Evolutionary conservation across 116 monocot genomes (phyloP), one percentile per base, ranked within the genome.

Genomic region (Iris pallida): DNA sequence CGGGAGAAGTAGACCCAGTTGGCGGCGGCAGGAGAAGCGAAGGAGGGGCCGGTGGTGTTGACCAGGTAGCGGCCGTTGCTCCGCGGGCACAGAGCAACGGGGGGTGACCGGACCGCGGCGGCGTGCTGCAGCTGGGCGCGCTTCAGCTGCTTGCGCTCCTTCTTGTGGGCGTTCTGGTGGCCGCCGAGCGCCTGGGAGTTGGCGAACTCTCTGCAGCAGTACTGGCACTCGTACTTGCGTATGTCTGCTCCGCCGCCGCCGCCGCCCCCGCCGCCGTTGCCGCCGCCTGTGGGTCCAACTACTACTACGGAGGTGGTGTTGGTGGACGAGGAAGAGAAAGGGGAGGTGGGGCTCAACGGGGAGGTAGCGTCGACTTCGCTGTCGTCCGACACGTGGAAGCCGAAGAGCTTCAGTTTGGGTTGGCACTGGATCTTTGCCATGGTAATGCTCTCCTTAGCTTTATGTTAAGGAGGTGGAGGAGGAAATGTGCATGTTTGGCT

Each of bases 151-250:
- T 85, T 80, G 14, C 80, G 72, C 74, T 94, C 94, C 73, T 90
- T 94, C 85, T 94, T 94, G 85, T 94, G 94, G 1, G 94, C 94
- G 90, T 94, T 94, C 85, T 94, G 94, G 87, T 94, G 94, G 16
- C 94, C 94, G 54, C 94, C 94, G 20, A 94, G 75, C 3, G 94
- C 94, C 71, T 94, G 94, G 0, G 94, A 94, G 79, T 94, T 94
- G 45, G 87, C 90, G 63, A 94, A 94, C 71, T 94, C 94, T 11
- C 94, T 77, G 87, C 59, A 83, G 85, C 94, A 94, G 77, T 90
- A 94, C 76, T 94, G 94, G 77, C 94, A 94, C 87, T 94, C 94
- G 83, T 80, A 94, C 83, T 77, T 90, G 7, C 87, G 57, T 3
- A 60, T 78, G 14, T 51, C 79, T 5, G 18, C 13, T 20, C 56